Conservation (phyloP, 148 eudicot genomes). For the Silene latifolia region DNA sequence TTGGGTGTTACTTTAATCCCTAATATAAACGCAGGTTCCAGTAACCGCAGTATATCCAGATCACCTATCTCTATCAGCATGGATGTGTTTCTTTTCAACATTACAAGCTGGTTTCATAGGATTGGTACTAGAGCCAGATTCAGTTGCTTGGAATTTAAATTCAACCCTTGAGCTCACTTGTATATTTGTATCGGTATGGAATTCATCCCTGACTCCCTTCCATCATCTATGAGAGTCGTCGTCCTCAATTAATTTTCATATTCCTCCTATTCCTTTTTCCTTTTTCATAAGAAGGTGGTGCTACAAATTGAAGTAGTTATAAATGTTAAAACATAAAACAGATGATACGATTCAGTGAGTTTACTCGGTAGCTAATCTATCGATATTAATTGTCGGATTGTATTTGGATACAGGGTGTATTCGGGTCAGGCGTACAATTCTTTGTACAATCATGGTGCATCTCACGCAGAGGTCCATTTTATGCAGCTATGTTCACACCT, state of each 20-base stretch:
- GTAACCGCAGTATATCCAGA: background rate
- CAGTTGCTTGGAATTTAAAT: constrained; percentile 37
- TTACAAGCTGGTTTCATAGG: constrained; percentile 4
- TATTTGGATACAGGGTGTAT: constrained; percentile 10
- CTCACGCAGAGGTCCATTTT: constrained; percentile 58
- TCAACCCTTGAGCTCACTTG: constrained; percentile 38
- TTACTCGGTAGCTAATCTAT: background rate
- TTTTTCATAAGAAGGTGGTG: no score
- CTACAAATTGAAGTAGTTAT: no score
- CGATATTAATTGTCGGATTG: background rate
- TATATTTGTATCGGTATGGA: constrained; percentile 41
- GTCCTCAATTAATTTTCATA: no score
- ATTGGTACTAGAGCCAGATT: constrained; percentile 5
- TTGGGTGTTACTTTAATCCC: no score
- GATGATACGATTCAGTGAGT: no score
- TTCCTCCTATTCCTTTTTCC: no score
- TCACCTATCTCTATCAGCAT: constrained; percentile 13
- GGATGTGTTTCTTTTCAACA: constrained; percentile 16
- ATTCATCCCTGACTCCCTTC: background rate
- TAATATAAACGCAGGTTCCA: constrained; percentile 6
- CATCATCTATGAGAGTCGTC: no score
- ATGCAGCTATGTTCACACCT: constrained; percentile 80
- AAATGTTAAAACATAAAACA: no score
- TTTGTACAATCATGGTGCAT: constrained; percentile 74
- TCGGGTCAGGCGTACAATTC: constrained; percentile 32